Conservation (phyloP, 805 yeast species). For the Barnettozyma siamensis region DNA sequence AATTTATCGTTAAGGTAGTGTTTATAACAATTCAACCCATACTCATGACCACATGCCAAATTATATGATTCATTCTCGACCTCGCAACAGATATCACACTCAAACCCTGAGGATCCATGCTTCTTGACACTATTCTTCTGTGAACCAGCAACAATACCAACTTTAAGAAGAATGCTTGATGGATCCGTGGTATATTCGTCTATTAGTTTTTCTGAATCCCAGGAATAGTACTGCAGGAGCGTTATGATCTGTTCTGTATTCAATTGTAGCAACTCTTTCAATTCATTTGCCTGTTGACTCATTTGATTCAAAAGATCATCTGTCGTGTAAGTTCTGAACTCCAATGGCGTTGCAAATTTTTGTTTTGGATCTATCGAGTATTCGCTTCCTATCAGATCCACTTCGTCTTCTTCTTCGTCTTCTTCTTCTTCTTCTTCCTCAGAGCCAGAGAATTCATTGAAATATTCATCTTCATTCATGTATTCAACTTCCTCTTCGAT, state of each 20-base stretch:
- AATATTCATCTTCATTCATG: neutral
- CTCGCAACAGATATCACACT: constrained; percentile 74
- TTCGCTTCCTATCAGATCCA: neutral
- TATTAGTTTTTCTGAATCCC: constrained; percentile 55
- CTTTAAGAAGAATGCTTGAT: constrained; percentile 27
- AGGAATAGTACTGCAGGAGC: constrained; percentile 42
- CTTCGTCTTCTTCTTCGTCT: neutral
- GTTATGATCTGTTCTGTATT: constrained; percentile 35
- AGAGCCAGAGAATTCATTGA: no score
- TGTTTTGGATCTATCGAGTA: neutral
- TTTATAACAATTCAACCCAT: constrained; percentile 64
- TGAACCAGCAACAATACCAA: constrained; percentile 26
- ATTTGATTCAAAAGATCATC: constrained; percentile 19
- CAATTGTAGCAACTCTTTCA: constrained; percentile 33
- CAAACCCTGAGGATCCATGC: constrained; percentile 29
- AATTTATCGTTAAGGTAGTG: constrained; percentile 47
- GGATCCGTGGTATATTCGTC: constrained; percentile 48
- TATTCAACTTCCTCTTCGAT: neutral
- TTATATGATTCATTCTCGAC: constrained; percentile 40
- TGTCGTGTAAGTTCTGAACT: constrained; percentile 24
- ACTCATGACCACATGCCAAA: constrained; percentile 64
- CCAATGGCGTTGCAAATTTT: constrained; percentile 3
- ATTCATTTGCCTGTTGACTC: constrained; percentile 26
- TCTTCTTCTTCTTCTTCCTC: no score
- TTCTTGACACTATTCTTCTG: neutral